Conservation (phyloP, 2,329 filamentous ascomycete species). For the Pseudogymnoascus verrucosus region DNA sequence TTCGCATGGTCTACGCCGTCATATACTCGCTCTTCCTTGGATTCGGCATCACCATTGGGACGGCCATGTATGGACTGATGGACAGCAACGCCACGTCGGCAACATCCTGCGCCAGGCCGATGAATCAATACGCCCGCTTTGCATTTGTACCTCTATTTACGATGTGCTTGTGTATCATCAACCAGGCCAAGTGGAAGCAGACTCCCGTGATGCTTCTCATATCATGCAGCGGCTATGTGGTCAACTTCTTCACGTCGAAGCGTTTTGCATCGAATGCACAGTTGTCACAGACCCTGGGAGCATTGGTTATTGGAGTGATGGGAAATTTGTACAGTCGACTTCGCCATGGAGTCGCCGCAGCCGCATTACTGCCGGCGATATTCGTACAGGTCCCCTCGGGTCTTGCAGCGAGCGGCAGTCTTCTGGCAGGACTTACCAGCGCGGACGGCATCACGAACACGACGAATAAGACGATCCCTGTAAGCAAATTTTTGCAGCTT, state of each 20-base stretch:
- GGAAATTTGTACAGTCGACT: constrained; percentile 68
- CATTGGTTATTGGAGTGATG: constrained; percentile 65
- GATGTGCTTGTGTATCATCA: constrained; percentile 64
- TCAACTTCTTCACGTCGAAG: constrained; percentile 63
- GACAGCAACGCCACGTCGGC: constrained; percentile 39
- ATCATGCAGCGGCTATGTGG: constrained; percentile 63
- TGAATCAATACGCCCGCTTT: constrained; percentile 51
- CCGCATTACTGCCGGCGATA: constrained; percentile 78
- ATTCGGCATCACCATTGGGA: constrained; percentile 50
- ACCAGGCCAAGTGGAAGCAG: constrained; percentile 76
- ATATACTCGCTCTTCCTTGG: constrained; percentile 51
- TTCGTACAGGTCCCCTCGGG: constrained; percentile 62
- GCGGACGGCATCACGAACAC: constrained; percentile 45
- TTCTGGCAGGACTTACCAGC: constrained; percentile 48
- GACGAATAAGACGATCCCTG: constrained; percentile 14
- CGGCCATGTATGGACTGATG: constrained; percentile 45
- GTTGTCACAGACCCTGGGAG: constrained; percentile 68
- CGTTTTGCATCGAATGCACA: constrained; percentile 64
- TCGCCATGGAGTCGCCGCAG: constrained; percentile 61
- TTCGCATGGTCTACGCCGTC: constrained; percentile 51
- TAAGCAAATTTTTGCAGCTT: constrained; percentile 4
- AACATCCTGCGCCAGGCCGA: constrained; percentile 38
- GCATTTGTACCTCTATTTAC: constrained; percentile 68
- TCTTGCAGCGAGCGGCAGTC: constrained; percentile 51
- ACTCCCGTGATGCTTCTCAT: constrained; percentile 70